Evolutionary conservation across 306 rosid species (phyloP).

Genomic region (Pachyrhizus erosus): DNA sequence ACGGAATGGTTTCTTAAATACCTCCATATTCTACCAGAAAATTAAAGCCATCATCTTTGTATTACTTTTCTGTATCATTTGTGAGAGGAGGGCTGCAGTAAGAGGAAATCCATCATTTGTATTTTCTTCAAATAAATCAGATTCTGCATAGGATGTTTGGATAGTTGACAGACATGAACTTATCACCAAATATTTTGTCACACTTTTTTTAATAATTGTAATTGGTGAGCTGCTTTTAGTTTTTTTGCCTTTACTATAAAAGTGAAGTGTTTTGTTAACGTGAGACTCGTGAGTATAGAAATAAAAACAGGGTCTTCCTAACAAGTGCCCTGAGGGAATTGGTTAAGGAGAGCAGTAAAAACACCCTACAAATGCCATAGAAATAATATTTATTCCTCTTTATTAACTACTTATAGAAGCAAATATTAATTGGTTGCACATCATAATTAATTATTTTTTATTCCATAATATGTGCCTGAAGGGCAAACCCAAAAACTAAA

Average conservation of each 20-base stretch:
- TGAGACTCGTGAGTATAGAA: neutral
- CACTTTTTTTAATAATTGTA: neutral
- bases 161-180: neutral
- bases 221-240: neutral
- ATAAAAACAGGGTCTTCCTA: neutral
- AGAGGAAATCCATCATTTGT: neutral
- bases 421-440: slow-evolving; percentile 1
- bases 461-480: neutral
- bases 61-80: neutral
- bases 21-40: neutral
- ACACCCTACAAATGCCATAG: neutral
- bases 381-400: neutral
- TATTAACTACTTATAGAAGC: neutral
- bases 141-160: slow-evolving; percentile 1
- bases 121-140: neutral
- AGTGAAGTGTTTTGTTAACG: neutral
- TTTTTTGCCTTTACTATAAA: neutral
- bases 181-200: neutral
- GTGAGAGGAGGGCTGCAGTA: neutral
- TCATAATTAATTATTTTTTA: neutral
- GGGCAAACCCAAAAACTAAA: neutral
- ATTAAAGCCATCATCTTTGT: neutral
- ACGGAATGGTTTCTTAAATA: neutral
- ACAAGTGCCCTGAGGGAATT: neutral
- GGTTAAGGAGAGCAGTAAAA: neutral